Conservation (phyloP, 1,284 basidiomycete genomes). For the Salmacisia buchloeana region DNA sequence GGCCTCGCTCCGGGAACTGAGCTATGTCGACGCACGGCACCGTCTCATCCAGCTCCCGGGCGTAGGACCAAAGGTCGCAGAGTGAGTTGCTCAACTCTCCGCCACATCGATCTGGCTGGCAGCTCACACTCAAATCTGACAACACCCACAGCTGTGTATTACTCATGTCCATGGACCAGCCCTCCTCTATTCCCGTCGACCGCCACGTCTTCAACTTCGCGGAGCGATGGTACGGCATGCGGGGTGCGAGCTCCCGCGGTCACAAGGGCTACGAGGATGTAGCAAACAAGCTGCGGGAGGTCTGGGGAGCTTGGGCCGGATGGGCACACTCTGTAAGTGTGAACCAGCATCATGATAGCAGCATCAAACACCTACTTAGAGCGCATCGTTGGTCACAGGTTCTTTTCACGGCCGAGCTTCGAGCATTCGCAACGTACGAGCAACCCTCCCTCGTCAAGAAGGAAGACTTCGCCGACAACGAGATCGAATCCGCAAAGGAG, state of each 20-base stretch:
- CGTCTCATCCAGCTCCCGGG: slow-evolving; percentile 75
- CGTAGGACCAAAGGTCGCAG: slow-evolving; percentile 72
- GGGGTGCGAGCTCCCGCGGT: slow-evolving; percentile 11
- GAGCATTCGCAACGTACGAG: slow-evolving; percentile 33
- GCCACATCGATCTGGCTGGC: background rate
- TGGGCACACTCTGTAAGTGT: slow-evolving; percentile 47
- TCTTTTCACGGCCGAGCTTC: slow-evolving; percentile 43
- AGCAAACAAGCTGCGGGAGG: slow-evolving; percentile 34
- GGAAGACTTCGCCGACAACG: slow-evolving; percentile 16
- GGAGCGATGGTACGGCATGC: slow-evolving; percentile 42
- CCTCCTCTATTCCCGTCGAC: slow-evolving; percentile 45
- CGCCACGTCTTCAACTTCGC: slow-evolving; percentile 48
- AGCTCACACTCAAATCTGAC: background rate
- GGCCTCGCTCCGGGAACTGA: slow-evolving; percentile 56
- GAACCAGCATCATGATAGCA: no score
- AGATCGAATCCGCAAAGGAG: background rate
- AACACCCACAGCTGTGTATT: slow-evolving; percentile 84
- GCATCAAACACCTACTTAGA: no score
- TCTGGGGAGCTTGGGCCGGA: slow-evolving; percentile 48
- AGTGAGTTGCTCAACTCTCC: slow-evolving; percentile 14
- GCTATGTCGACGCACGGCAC: slow-evolving; percentile 63
- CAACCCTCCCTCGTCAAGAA: slow-evolving; percentile 15
- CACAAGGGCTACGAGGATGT: slow-evolving; percentile 43
- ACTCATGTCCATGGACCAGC: slow-evolving; percentile 86
- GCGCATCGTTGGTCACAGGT: slow-evolving; percentile 12